Base-by-base conservation (phyloP, 1,139 yeast genomes). In the Taphrina betulina region DNA sequence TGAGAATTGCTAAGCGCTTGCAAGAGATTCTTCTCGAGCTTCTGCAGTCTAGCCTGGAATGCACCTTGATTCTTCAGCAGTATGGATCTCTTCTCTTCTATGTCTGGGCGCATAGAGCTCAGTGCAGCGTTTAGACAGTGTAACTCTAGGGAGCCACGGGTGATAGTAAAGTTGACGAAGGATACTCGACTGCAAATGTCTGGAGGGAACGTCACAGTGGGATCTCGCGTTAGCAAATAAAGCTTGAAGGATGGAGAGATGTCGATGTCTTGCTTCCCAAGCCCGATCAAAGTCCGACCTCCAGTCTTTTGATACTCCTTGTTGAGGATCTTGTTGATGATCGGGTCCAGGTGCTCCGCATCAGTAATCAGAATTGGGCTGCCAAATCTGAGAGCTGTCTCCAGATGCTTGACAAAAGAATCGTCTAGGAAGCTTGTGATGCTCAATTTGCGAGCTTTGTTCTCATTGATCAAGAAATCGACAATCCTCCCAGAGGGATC, bases 341-440 rank as follows among this genome's bases (percentile, higher is more conserved):
- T 71, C 0, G 96, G 95, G 67, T 90, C 92, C 65, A 79, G 81
- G 63, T 77, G 72, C 65, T 90, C 96, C 2, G 90, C 88, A 68
- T 90, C 94, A 63, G 80, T 81, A 28, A 90, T 76, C 10, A 90
- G 66, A 7, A 90, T 72, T 0, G 78, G 66, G 3, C 88, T 89
- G 5, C 98, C 97, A 73, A 90, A 90, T 60, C 94, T 73, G 24
- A 90, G 68, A 0, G 95, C 83, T 65, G 88, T 85, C 66, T 88
- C 95, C 23, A 90, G 68, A 54, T 81, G 85, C 63, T 80, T 83
- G 3, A 78, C 67, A 66, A 83, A 85, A 0, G 83, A 78, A n/a
- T 77, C 78, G 63, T 85, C 87, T 53, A 84, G 68, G 65, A 89
- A 90, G 62, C 94, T 85, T 0, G 95, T 79, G 0, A 80, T 67